Evolutionary conservation across 768 basidiomycete species (phyloP).

Genomic region (Lyophyllum decastes): DNA sequence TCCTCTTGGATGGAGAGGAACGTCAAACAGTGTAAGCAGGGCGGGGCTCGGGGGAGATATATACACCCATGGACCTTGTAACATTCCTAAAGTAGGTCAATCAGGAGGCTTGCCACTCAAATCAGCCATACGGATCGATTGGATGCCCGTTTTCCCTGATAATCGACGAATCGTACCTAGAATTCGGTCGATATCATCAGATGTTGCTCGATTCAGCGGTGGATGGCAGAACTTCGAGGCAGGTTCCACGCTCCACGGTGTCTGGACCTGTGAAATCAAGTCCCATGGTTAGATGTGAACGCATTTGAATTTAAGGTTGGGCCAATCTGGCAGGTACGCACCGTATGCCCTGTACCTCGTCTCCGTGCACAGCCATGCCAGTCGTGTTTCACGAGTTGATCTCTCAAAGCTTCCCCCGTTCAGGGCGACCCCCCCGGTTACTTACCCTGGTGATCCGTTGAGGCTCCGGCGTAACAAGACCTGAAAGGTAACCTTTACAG

Average conservation of each 20-base stretch:
- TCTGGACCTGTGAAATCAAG: background rate
- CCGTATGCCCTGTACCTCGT: background rate
- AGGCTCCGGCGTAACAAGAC: background rate
- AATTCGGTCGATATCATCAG: too few species aligned
- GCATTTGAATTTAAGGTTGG: background rate
- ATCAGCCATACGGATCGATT: too few species aligned
- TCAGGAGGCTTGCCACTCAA: too few species aligned
- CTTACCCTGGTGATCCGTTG: constrained; percentile 10
- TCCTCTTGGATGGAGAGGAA: background rate
- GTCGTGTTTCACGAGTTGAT: constrained; percentile 11
- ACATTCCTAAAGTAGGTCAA: too few species aligned
- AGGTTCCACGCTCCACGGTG: background rate
- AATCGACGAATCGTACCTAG: too few species aligned
- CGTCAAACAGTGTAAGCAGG: too few species aligned
- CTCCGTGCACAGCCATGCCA: constrained; percentile 16
- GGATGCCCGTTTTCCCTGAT: too few species aligned
- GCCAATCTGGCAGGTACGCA: constrained; percentile 8
- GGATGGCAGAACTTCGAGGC: background rate
- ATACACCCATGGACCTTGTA: too few species aligned
- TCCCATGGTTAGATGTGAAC: background rate
- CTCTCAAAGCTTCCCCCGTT: background rate
- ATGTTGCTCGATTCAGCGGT: background rate
- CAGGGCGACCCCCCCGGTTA: constrained; percentile 6
- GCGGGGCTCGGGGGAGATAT: too few species aligned
- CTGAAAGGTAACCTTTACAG: background rate